These are phyloP conservation scores for Hypericum perforatum DNA, from an alignment of 345 rosid genomes.

Conservation along the genomic window DNA sequence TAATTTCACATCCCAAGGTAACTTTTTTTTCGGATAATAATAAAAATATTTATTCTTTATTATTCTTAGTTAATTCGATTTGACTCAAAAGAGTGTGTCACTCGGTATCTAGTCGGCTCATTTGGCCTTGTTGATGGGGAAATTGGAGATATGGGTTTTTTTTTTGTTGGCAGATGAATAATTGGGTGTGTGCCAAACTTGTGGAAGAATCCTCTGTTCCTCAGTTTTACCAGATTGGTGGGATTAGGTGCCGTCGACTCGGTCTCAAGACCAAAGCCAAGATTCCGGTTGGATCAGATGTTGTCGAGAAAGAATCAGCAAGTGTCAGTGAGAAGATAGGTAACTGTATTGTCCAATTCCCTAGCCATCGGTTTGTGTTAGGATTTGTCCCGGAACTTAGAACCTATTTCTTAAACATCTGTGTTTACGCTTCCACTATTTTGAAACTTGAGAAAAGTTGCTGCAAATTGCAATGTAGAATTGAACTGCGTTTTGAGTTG, in stretches of 20 bases:
- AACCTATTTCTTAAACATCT: too few relatives aligned
- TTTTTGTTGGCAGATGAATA: constrained; percentile 21
- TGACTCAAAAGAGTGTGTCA: too few relatives aligned
- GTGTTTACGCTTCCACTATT: too few relatives aligned
- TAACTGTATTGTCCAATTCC: constrained; percentile 12
- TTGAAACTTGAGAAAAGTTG: too few relatives aligned
- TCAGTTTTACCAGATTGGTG: constrained; percentile 20
- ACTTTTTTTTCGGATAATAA: too few relatives aligned
- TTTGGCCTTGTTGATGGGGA: too few relatives aligned
- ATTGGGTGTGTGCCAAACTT: constrained; percentile 13
- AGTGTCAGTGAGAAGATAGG: constrained; percentile 32
- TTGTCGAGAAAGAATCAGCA: constrained; percentile 38
- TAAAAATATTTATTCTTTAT: too few relatives aligned
- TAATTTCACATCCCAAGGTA: too few relatives aligned
- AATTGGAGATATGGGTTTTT: not conserved
- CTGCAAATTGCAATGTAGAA: too few relatives aligned
- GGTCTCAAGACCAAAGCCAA: constrained; percentile 35
- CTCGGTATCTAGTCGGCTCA: too few relatives aligned
- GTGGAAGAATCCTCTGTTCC: constrained; percentile 14
- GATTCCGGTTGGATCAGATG: constrained; percentile 40
- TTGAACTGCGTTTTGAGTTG: too few relatives aligned
- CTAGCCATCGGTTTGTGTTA: not conserved
- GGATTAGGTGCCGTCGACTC: constrained; percentile 18
- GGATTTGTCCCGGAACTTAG: not conserved
- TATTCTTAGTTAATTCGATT: too few relatives aligned